Evolutionary conservation across 495 filamentous ascomycete species (phyloP).

Genomic region (Neurospora sp.): DNA sequence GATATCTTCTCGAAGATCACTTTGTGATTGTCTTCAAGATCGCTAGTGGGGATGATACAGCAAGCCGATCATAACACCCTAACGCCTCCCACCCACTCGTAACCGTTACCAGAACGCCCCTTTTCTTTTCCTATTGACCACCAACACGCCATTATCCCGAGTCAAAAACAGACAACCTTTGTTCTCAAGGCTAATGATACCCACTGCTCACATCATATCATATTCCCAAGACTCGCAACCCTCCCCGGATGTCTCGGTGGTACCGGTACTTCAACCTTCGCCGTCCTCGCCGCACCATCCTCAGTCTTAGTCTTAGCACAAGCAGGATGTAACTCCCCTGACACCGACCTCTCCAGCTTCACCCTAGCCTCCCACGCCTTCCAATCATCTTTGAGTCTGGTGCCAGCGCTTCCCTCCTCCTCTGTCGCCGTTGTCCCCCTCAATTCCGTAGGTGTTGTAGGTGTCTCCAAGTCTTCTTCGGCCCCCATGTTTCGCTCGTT

Average conservation of each 20-base stretch:
- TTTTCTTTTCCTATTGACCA: neutral
- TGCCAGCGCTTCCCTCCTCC: constrained; percentile 1
- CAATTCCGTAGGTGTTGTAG: constrained; percentile 1
- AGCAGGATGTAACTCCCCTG: constrained; percentile 20
- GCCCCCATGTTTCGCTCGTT: neutral
- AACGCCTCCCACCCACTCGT: neutral
- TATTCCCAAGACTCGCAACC: neutral
- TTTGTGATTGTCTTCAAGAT: neutral
- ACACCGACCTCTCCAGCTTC: constrained; percentile 15
- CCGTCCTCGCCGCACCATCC: neutral
- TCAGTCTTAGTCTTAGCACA: constrained; percentile 2
- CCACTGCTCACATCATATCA: neutral
- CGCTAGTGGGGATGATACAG: neutral
- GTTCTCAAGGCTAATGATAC: too few species aligned
- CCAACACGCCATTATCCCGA: neutral
- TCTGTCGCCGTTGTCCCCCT: constrained; percentile 8
- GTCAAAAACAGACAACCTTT: too few species aligned
- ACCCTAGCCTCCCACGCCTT: constrained; percentile 22
- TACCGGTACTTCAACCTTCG: neutral
- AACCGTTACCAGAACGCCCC: neutral
- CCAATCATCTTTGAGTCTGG: constrained; percentile 19
- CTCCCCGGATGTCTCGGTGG: neutral
- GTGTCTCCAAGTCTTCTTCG: neutral
- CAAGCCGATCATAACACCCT: neutral
- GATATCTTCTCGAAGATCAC: neutral